A percentile compares a stretch with the other conserved stretches of the same genome.
phyloP scores from a whole-genome alignment of 805 yeast species.

The Blastobotrys robertii region DNA sequence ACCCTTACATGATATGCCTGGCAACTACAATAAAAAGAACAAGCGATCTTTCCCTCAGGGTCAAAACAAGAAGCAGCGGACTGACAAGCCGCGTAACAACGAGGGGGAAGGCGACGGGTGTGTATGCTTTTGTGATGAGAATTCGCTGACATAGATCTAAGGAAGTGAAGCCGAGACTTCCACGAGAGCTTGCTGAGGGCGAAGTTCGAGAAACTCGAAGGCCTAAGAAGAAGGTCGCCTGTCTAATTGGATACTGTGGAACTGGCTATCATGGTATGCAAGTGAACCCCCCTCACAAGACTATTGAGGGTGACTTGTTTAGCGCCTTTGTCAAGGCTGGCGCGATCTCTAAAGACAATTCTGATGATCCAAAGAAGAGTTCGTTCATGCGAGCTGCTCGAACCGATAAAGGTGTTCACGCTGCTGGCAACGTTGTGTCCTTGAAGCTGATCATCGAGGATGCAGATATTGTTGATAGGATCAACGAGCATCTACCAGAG shows the following conservation, averaged over 20 bases:
- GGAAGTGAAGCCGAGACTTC: constrained; percentile 9
- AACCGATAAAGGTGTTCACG: constrained; percentile 97
- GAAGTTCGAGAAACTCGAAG: constrained; percentile 22
- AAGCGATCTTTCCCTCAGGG: not conserved
- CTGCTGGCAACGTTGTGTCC: constrained; percentile 88
- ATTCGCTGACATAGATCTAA: not conserved
- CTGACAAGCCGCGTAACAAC: not conserved
- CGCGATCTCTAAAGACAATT: constrained; percentile 77
- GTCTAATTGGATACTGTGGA: constrained; percentile 89
- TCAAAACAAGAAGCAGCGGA: not conserved
- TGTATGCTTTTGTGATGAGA: not conserved
- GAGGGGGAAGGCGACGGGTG: constrained; percentile 1
- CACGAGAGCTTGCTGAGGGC: constrained; percentile 21
- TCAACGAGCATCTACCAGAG: constrained; percentile 69
- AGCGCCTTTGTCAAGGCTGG: constrained; percentile 78
- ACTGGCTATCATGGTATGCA: constrained; percentile 97
- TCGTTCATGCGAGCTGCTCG: constrained; percentile 55
- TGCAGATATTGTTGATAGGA: constrained; percentile 56
- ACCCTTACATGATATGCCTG: not conserved
- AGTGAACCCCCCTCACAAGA: constrained; percentile 73
- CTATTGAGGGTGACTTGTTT: constrained; percentile 86
- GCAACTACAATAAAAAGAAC: constrained; percentile 1
- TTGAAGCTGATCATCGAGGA: constrained; percentile 80
- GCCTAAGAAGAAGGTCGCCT: constrained; percentile 80
- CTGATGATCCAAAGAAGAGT: constrained; percentile 78